Evolutionary conservation across 139 green algal genomes (phyloP).

Genomic region (Gonium pectorale): DNA sequence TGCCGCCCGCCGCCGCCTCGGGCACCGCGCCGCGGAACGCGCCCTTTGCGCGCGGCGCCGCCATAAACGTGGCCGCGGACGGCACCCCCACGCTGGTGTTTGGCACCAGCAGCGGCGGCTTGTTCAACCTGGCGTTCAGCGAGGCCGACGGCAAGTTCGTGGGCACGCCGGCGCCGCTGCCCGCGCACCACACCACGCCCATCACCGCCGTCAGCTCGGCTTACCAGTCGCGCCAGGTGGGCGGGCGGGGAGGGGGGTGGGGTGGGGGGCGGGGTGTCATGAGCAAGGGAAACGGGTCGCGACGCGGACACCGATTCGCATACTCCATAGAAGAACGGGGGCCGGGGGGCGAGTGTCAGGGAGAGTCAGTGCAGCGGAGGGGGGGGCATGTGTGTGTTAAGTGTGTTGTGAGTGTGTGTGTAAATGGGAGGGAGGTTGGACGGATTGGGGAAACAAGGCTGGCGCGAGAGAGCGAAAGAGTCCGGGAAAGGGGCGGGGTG

Average conservation of each 20-base stretch:
- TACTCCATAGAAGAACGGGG: too few relatives aligned
- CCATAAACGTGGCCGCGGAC: conserved; percentile 38
- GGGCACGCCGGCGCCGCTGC: background rate
- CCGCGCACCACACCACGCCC: conserved; percentile 35
- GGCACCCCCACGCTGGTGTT: conserved; percentile 44
- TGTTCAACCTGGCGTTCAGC: conserved; percentile 11
- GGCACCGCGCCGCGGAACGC: background rate
- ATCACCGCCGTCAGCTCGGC: conserved; percentile 47
- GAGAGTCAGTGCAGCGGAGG: too few relatives aligned
- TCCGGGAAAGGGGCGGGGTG: too few relatives aligned
- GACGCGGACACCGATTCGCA: too few relatives aligned
- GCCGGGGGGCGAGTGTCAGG: too few relatives aligned
- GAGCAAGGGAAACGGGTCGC: background rate
- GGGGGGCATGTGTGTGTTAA: too few relatives aligned
- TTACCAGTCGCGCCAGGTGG: conserved; percentile 50
- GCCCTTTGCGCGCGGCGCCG: conserved; percentile 20
- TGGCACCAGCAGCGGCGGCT: conserved; percentile 38
- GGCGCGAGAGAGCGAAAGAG: too few relatives aligned
- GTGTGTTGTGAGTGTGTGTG: too few relatives aligned
- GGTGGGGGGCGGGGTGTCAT: background rate
- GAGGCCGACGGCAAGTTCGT: conserved; percentile 36
- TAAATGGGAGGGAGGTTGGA: too few relatives aligned
- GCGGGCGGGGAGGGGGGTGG: background rate
- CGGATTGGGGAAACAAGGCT: too few relatives aligned
- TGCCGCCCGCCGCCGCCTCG: conserved; percentile 21